A percentile compares a stretch with the other conserved stretches of the same genome.
phyloP scores from a whole-genome alignment of 495 filamentous ascomycete species.

The Mytilinidion resinicola region DNA sequence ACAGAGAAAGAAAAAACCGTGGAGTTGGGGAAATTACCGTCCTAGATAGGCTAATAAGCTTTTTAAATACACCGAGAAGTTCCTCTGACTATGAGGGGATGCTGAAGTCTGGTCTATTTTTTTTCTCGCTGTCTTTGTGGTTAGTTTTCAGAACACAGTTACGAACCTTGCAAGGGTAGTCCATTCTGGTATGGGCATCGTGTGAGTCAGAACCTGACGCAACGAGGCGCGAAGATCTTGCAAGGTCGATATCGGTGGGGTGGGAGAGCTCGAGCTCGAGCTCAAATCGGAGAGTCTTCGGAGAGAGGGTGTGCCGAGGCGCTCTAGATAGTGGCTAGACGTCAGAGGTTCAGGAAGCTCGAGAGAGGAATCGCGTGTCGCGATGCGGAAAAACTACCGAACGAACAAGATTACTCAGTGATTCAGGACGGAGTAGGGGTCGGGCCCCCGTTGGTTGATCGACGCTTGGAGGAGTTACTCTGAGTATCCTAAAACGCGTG shows the following conservation, averaged over 20 bases:
- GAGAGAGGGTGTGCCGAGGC: no score
- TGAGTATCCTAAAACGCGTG: slow-evolving; percentile 1
- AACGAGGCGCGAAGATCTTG: no score
- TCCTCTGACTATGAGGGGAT: no score
- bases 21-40: no score
- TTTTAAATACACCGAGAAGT: no score
- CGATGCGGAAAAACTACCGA: not conserved
- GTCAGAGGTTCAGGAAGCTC: not conserved
- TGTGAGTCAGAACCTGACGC: no score
- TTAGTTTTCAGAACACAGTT: not conserved
- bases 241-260: no score
- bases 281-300: no score
- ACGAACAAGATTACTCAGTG: slow-evolving; percentile 1
- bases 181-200: no score
- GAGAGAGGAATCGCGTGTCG: not conserved
- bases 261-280: no score
- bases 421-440: not conserved
- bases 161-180: not conserved
- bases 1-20: no score
- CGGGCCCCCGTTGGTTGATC: slow-evolving; percentile 14
- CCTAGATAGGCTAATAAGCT: no score
- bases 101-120: not conserved
- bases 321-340: not conserved
- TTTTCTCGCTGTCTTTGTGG: not conserved
- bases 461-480: slow-evolving; percentile 21